These are phyloP conservation scores for Aureobasidium sp. DNA, from an alignment of 2,329 filamentous ascomycete species.

Conservation along the genomic window DNA sequence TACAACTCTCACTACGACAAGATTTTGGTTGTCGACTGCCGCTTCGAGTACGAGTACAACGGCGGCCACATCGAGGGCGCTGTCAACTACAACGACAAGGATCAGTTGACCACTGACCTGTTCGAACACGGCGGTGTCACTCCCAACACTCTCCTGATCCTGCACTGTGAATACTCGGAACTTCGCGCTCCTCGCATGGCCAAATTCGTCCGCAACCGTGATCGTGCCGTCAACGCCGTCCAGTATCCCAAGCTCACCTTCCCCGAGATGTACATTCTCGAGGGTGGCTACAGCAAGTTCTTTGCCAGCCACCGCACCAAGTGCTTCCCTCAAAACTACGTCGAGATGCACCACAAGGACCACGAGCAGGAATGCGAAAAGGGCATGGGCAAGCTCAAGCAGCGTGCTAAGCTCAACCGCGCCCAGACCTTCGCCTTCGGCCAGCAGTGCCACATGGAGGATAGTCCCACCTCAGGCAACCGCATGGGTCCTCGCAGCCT, in stretches of 20 bases:
- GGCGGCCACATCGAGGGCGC: constrained; percentile 92
- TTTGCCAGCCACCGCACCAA: constrained; percentile 70
- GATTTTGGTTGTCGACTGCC: constrained; percentile 86
- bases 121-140: constrained; percentile 57
- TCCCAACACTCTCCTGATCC: constrained; percentile 73
- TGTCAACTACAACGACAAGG: constrained; percentile 96
- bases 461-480: constrained; percentile 51
- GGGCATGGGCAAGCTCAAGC: constrained; percentile 87
- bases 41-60: constrained; percentile 97
- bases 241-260: constrained; percentile 86
- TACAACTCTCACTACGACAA: constrained; percentile 70
- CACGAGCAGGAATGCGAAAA: constrained; percentile 90
- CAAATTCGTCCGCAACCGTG: constrained; percentile 81
- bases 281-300: constrained; percentile 93
- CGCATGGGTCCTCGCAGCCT: constrained; percentile 26
- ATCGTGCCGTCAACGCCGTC: constrained; percentile 78
- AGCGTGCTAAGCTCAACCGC: constrained; percentile 75
- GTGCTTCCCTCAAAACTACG: constrained; percentile 91
- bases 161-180: constrained; percentile 98
- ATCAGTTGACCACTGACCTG: constrained; percentile 70
- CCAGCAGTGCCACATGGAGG: constrained; percentile 56
- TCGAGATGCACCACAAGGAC: constrained; percentile 90
- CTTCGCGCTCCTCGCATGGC: constrained; percentile 96
- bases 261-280: constrained; percentile 93
- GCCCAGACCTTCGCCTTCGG: constrained; percentile 96